These are phyloP conservation scores for Corymbia calophylla DNA, from an alignment of 441 rosid species.

Conservation along the genomic window DNA sequence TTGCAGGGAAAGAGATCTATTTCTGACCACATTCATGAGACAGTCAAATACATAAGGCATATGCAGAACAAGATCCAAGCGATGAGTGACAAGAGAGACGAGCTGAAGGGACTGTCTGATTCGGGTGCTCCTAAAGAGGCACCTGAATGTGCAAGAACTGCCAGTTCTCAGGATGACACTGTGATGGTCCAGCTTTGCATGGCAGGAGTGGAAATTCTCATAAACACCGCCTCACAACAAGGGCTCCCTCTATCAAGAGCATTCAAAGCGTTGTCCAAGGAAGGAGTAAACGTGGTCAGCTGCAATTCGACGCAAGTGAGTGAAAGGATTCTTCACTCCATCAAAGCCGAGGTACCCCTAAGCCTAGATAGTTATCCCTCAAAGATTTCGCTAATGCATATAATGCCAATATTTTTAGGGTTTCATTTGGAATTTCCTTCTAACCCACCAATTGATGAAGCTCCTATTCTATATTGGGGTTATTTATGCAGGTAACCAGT, in stretches of 20 bases:
- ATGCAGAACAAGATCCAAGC: conserved; percentile 30
- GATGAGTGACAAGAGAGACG: conserved; percentile 31
- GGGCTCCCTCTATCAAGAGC: not conserved
- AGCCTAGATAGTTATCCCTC: not conserved
- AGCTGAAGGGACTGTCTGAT: conserved; percentile 7
- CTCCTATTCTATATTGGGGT: not conserved
- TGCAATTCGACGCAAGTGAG: not conserved
- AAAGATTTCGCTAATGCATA: not conserved
- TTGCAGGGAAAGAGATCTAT: conserved; percentile 54
- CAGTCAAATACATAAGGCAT: conserved; percentile 45
- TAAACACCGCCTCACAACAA: not conserved
- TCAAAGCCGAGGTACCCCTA: not conserved
- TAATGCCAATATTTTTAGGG: not conserved
- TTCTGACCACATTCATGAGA: conserved; percentile 46
- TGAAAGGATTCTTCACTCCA: conserved; percentile 2
- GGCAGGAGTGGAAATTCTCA: not conserved
- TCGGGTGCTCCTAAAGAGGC: not conserved
- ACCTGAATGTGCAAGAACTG: not conserved
- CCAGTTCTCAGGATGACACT: not conserved
- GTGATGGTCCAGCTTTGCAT: not conserved
- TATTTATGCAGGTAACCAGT: not conserved
- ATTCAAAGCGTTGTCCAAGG: not conserved
- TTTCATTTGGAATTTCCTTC: not conserved
- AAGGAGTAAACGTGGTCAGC: not conserved
- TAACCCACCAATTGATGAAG: not conserved